These are phyloP conservation scores for Chlorella sp. DNA, from an alignment of 139 green algal species.

Conservation along the genomic window DNA sequence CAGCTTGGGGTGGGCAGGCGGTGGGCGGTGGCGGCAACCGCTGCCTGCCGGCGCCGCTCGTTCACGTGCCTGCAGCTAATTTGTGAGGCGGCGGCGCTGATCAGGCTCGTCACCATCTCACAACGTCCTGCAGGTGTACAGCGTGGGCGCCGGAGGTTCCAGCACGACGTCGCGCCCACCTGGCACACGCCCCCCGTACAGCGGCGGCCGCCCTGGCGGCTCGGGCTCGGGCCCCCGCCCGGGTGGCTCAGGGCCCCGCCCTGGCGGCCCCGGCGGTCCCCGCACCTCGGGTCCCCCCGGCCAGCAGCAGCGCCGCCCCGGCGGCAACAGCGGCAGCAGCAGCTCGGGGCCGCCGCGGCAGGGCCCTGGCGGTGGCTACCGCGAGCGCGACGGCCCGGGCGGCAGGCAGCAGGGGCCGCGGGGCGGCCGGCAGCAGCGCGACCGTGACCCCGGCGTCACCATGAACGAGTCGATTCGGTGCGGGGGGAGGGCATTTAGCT, in stretches of 20 bases:
- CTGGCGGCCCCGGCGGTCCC: neutral
- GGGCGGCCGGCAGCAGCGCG: neutral
- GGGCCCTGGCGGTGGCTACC: neutral
- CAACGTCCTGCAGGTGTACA: neutral
- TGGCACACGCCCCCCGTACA: neutral
- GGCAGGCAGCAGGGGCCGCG: neutral
- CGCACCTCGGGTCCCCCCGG: too few species aligned
- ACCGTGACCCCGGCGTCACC: neutral
- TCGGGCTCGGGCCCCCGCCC: neutral
- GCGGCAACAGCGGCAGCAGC: neutral
- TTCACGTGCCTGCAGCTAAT: neutral
- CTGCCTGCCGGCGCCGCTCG: neutral
- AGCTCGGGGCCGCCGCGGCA: neutral
- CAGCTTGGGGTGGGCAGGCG: neutral
- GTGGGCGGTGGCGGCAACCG: neutral
- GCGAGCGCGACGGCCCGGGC: neutral
- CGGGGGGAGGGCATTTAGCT: too few species aligned
- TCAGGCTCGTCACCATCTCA: neutral
- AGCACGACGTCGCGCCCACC: neutral
- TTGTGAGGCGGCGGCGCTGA: too few species aligned
- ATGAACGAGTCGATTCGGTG: constrained; percentile 49
- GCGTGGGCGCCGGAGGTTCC: neutral
- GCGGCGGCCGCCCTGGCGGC: neutral
- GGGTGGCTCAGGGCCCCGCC: neutral
- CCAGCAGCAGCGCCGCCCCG: too few species aligned